These are phyloP conservation scores for Fusarium tricinctum DNA, from an alignment of 2,329 filamentous ascomycete species.

Conservation along the genomic window DNA sequence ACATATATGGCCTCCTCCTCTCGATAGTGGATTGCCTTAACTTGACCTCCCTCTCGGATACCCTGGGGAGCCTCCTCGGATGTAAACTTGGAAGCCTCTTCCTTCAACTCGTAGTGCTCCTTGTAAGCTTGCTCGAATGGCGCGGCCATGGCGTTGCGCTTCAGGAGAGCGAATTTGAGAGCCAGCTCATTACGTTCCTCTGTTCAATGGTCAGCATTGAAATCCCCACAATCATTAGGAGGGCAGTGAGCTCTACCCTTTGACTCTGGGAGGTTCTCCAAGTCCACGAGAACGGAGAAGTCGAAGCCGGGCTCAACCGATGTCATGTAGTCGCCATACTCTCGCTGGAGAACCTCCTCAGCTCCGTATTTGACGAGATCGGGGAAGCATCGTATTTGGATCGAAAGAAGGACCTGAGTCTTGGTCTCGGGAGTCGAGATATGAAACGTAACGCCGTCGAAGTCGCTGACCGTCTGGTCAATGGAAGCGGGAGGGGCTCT, in stretches of 20 bases:
- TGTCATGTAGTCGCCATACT: conserved; percentile 94
- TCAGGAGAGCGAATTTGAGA: conserved; percentile 88
- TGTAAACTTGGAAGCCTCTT: conserved; percentile 92
- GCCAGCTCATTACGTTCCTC: conserved; percentile 90
- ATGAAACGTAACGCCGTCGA: conserved; percentile 98
- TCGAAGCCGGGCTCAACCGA: conserved; percentile 91
- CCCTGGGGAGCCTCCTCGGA: conserved; percentile 95
- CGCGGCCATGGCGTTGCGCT: conserved; percentile 98
- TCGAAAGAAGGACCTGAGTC: conserved; percentile 93
- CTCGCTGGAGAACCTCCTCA: conserved; percentile 88
- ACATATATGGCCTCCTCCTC: conserved; percentile 99
- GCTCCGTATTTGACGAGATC: conserved; percentile 96
- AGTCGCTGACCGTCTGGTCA: conserved; percentile 98
- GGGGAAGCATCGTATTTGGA: conserved; percentile 93
- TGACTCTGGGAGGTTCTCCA: conserved; percentile 86
- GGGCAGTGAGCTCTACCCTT: conserved; percentile 68
- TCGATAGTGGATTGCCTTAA: conserved; percentile 97
- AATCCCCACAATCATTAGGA: neutral
- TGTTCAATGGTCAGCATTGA: conserved; percentile 52
- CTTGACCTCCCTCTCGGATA: conserved; percentile 86
- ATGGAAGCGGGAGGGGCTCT: conserved; percentile 90
- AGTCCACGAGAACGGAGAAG: conserved; percentile 91
- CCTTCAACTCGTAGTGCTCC: conserved; percentile 87
- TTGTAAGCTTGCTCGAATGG: conserved; percentile 98
- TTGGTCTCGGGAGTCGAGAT: conserved; percentile 96